phyloP scores from a whole-genome alignment of 257 asterid genomes.

The Forsythia viridissima region DNA sequence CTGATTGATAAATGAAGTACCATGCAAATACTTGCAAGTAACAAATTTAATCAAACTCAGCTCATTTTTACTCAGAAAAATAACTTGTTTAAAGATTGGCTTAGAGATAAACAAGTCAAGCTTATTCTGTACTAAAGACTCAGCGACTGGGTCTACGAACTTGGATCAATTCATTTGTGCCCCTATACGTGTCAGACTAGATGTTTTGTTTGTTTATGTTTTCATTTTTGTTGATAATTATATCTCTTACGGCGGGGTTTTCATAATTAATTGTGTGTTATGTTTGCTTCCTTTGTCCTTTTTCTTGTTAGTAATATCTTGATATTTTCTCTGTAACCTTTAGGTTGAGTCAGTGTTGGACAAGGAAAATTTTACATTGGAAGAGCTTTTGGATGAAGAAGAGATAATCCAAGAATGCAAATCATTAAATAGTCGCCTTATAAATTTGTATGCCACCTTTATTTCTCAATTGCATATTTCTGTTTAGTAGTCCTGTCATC shows the following conservation, averaged over 20 bases:
- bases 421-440: conserved; percentile 92
- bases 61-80: not conserved
- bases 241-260: not conserved
- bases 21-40: not conserved
- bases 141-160: not conserved
- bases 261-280: not conserved
- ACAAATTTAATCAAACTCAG: not conserved
- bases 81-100: not conserved
- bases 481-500: not conserved
- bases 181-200: not conserved
- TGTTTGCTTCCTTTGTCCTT: conserved; percentile 7
- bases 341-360: conserved; percentile 98
- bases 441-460: conserved; percentile 70
- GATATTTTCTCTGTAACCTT: conserved; percentile 16
- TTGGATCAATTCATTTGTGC: not conserved
- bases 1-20: not conserved
- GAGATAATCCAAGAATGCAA: conserved; percentile 99
- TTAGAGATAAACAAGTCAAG: conserved; percentile 2
- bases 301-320: conserved; percentile 3
- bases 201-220: not conserved
- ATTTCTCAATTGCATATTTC: conserved; percentile 18
- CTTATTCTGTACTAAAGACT: conserved; percentile 8
- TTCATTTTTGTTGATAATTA: not conserved
- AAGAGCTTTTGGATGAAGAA: conserved; percentile 98
- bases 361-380: conserved; percentile 83